Conservation (phyloP, 1,284 basidiomycete species). For the Ustilago tritici region DNA sequence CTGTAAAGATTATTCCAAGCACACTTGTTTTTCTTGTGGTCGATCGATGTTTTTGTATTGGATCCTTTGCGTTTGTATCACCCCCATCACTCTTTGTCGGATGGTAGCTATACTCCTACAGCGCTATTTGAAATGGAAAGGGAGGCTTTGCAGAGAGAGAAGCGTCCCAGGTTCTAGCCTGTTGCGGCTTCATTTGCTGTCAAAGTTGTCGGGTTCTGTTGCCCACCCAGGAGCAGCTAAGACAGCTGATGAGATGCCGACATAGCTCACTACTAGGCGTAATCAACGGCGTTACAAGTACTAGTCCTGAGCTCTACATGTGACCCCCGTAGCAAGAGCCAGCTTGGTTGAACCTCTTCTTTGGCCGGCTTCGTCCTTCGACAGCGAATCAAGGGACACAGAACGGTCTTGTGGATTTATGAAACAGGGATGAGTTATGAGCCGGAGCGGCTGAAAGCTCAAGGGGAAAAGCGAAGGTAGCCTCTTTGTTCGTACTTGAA, state of each 20-base stretch:
- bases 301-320: background rate
- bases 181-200: constrained; percentile 2
- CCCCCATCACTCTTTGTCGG: no score
- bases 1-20: constrained; percentile 33
- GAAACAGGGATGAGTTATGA: background rate
- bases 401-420: background rate
- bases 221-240: background rate
- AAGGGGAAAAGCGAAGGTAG: constrained; percentile 17
- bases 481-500: constrained; percentile 2
- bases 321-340: background rate
- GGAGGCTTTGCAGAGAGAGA: background rate
- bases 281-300: no score
- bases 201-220: background rate
- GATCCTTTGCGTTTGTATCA: no score
- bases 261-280: background rate
- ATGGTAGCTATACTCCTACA: no score
- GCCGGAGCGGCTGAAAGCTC: constrained; percentile 15
- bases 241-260: background rate
- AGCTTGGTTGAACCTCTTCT: background rate
- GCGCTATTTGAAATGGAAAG: no score
- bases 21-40: background rate
- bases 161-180: background rate
- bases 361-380: constrained; percentile 1
- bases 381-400: background rate
- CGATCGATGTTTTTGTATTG: background rate